Base-by-base conservation (phyloP, 225 moss, liverwort and hornwort genomes). In the Neckera pumila region DNA sequence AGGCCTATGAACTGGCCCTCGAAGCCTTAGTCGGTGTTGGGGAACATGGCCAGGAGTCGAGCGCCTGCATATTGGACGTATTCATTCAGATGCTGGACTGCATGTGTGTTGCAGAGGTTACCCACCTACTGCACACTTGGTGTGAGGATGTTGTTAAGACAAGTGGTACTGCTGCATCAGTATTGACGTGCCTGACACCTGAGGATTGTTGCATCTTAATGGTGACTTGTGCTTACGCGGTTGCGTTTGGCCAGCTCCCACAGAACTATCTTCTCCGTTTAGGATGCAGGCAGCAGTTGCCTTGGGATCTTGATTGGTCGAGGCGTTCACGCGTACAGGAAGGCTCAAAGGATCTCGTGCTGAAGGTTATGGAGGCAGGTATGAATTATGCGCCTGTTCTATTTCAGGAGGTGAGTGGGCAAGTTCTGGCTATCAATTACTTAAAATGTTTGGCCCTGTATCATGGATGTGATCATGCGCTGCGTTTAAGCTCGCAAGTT, bases 21-120 rank as follows among this genome's bases (percentile, higher is more conserved):
- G 87, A 88, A 84, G 84, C 89, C 40, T 87, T 97, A 45, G 87
- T 69, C 59, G 54, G 88, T 76, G 76, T 87, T 63, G 92, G 87
- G 82, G 85, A 86, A 73, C 59, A 71, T 42, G 77, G 76, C 63
- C 90, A 95, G 86, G 92, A 94, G 53, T 87, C 89, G 61, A 96
- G 97, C 87, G 89, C 95, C 89, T 93, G 88, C 84, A 85, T 96
- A 83, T 88, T 97, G 65, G 97, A 97, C 62, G 81, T 96, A 66
- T 90, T 80, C 58, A 87, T 97, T 80, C 97, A 93, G 93, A 97
- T 97, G 97, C 89, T 97, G 58, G 92, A 96, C 88, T 95, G 93
- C 89, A 93, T 96, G 90, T 94, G 92, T 91, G 66, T 94, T 81
- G 91, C 94, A 45, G 89, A 89, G 45, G 74, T 85, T 40, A 90